phyloP scores from a whole-genome alignment of 169 alveolate genomes.

The Miamiensis avidus region DNA sequence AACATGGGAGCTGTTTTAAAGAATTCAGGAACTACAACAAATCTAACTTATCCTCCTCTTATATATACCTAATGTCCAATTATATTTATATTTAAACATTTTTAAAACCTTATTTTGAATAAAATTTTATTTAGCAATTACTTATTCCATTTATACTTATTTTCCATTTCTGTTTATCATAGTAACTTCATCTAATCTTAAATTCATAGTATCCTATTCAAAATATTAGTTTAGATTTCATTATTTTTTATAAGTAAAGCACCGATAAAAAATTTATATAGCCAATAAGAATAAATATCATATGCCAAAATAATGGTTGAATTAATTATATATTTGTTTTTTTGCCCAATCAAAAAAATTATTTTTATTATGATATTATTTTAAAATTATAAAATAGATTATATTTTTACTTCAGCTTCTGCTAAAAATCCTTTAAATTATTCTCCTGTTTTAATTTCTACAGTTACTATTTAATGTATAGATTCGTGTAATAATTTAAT shows the following conservation, averaged over 20 bases:
- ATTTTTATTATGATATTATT: neutral
- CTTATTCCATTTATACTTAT: conserved; percentile 86
- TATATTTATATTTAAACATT: neutral
- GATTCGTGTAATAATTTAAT: conserved; percentile 98
- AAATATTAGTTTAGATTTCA: neutral
- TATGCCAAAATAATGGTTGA: too few relatives aligned
- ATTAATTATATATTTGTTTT: conserved; percentile 83
- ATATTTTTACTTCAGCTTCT: conserved; percentile 63
- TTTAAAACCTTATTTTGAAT: neutral
- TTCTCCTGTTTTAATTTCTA: conserved; percentile 96
- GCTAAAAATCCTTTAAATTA: conserved; percentile 95
- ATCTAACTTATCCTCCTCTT: conserved; percentile 95
- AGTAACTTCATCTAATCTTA: conserved; percentile 96
- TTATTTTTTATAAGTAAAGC: too few relatives aligned
- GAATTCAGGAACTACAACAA: conserved; percentile 98
- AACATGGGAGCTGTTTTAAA: conserved; percentile 99
- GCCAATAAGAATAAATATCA: too few relatives aligned
- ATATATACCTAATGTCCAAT: conserved; percentile 85
- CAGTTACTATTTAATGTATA: conserved; percentile 97
- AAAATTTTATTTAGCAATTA: neutral
- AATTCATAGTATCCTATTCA: conserved; percentile 94
- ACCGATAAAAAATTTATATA: too few relatives aligned
- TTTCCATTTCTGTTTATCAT: conserved; percentile 97
- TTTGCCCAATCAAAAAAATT: conserved; percentile 42
- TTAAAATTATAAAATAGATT: neutral